These are phyloP conservation scores for Withania somnifera DNA, from an alignment of 305 asterid genomes.

Conservation along the genomic window DNA sequence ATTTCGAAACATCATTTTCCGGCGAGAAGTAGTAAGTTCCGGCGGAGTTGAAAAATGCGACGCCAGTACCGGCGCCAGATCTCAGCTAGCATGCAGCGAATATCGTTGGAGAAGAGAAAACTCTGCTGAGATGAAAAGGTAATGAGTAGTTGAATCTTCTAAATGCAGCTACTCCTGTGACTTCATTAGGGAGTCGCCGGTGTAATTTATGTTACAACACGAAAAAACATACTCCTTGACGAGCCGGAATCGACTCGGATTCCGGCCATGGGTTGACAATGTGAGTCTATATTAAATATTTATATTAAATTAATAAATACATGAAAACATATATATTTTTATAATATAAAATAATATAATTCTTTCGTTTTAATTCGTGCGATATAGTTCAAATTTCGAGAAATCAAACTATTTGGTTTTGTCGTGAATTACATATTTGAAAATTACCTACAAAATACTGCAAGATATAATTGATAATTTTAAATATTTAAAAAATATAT, in stretches of 20 bases:
- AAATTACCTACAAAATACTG: too few relatives aligned
- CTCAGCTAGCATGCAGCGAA: constrained; percentile 13
- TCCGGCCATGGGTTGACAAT: neutral
- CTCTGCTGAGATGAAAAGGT: too few relatives aligned
- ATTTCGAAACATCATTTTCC: constrained; percentile 12
- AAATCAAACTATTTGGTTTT: too few relatives aligned
- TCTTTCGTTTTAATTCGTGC: too few relatives aligned
- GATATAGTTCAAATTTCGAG: too few relatives aligned
- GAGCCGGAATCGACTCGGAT: neutral
- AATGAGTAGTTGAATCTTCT: too few relatives aligned
- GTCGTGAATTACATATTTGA: too few relatives aligned
- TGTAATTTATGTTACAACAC: neutral
- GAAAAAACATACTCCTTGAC: neutral
- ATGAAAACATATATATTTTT: too few relatives aligned
- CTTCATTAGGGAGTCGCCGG: neutral
- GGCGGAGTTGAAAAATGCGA: constrained; percentile 34
- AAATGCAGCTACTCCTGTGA: neutral
- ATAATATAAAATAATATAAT: too few relatives aligned
- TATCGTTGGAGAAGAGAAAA: neutral
- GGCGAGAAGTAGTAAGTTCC: constrained; percentile 32
- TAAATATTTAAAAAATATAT: too few relatives aligned
- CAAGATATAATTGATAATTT: too few relatives aligned
- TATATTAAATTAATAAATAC: neutral
- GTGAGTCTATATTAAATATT: too few relatives aligned
- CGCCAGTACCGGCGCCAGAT: constrained; percentile 32